A percentile compares a stretch with the other conserved stretches of the same genome.
These are phyloP conservation scores for Martensiomyces pterosporus DNA, from an alignment of 192 early-diverging fungal genomes.

Conservation along the genomic window DNA sequence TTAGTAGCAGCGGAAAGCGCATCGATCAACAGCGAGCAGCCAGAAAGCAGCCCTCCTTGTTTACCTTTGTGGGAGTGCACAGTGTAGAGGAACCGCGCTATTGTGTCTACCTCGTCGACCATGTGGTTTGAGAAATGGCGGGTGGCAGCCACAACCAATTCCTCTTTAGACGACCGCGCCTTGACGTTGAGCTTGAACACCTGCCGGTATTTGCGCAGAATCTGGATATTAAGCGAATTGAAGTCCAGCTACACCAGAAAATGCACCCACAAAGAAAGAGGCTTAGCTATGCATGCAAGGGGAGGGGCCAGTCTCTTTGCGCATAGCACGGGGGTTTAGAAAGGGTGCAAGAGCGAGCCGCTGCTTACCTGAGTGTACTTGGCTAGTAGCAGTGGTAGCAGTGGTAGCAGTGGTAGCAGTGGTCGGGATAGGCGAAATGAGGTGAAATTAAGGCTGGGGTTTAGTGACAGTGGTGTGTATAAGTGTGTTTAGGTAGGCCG, in stretches of 20 bases:
- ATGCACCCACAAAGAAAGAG: no score
- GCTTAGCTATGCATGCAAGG: background rate
- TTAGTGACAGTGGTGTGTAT: no score
- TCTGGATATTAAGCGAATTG: slow-evolving; percentile 39
- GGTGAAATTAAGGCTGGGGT: no score
- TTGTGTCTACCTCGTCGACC: slow-evolving; percentile 51
- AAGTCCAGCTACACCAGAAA: slow-evolving; percentile 50
- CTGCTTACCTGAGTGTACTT: slow-evolving; percentile 22
- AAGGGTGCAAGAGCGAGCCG: background rate
- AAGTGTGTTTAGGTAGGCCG: no score
- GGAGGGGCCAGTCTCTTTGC: no score
- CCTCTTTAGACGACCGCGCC: slow-evolving; percentile 49
- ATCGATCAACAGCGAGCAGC: background rate
- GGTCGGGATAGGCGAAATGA: no score
- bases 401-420: no score
- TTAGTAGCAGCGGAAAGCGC: background rate
- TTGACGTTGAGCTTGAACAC: slow-evolving; percentile 51
- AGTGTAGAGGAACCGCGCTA: slow-evolving; percentile 49
- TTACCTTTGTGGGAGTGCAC: slow-evolving; percentile 47
- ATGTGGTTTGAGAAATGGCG: slow-evolving; percentile 36
- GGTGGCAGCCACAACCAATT: slow-evolving; percentile 39
- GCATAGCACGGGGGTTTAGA: no score
- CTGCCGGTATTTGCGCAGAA: slow-evolving; percentile 49
- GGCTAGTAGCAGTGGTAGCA: slow-evolving; percentile 1
- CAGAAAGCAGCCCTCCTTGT: background rate